Conservation (phyloP, 345 rosid genomes). For the Mallotus nudiflorus region DNA sequence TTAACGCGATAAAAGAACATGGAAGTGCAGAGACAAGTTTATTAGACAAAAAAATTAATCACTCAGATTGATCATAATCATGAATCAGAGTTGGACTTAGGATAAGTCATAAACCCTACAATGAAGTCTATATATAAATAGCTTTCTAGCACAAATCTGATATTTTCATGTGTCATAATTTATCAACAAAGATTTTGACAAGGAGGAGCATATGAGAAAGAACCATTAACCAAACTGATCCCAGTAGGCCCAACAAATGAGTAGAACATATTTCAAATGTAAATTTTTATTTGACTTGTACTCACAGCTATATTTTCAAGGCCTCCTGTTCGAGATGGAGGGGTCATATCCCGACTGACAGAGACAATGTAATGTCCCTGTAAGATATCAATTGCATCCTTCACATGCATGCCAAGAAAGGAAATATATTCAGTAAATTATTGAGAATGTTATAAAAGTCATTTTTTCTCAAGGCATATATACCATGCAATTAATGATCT, state of each 20-base stretch:
- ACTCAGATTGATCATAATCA: background rate
- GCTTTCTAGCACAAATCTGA: background rate
- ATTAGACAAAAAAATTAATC: background rate
- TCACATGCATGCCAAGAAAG: constrained; percentile 2
- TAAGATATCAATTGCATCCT: constrained; percentile 38
- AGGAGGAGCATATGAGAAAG: background rate
- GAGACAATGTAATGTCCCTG: constrained; percentile 39
- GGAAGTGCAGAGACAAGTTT: too few relatives aligned
- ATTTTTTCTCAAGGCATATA: background rate
- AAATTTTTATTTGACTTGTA: constrained; percentile 8
- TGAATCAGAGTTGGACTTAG: background rate
- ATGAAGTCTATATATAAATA: background rate
- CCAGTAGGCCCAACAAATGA: background rate
- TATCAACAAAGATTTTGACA: background rate
- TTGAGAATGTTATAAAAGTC: background rate
- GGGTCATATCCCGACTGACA: constrained; percentile 63
- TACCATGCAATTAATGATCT: background rate
- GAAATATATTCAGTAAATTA: background rate
- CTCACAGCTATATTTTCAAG: constrained; percentile 87
- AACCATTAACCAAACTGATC: background rate
- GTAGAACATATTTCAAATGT: background rate
- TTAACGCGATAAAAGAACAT: background rate
- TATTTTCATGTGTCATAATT: background rate
- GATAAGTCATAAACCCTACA: background rate
- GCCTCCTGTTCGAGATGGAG: constrained; percentile 61